A percentile compares a stretch with the other conserved stretches of the same genome.
Conservation (phyloP, 1,284 basidiomycete genomes). For the Sanguinoderma infundibulare region DNA sequence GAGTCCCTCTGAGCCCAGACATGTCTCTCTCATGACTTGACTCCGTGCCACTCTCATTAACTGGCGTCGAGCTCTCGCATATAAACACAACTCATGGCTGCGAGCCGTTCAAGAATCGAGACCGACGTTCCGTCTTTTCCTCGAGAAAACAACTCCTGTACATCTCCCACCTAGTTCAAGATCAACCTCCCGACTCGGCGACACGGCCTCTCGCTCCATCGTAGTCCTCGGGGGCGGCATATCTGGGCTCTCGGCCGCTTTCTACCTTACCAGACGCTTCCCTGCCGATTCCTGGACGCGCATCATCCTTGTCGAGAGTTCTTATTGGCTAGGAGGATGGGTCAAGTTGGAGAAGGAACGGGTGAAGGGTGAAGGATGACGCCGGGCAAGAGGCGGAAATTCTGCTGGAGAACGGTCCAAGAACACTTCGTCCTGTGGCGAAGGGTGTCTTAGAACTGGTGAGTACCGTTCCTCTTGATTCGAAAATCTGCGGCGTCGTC, state of each 20-base stretch:
- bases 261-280: conserved; percentile 73
- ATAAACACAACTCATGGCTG: too few species aligned
- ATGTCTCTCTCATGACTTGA: too few species aligned
- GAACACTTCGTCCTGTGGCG: conserved; percentile 80
- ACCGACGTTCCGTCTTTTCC: too few species aligned
- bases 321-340: conserved; percentile 82
- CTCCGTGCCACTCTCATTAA: too few species aligned
- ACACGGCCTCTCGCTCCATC: conserved; percentile 38
- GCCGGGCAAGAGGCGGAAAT: conserved; percentile 47
- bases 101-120: too few species aligned
- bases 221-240: conserved; percentile 84
- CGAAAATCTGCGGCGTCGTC: too few species aligned
- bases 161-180: not conserved
- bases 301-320: conserved; percentile 76
- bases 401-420: conserved; percentile 81
- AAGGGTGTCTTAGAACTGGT: conserved; percentile 81
- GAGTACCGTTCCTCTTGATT: too few species aligned
- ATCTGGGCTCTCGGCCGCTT: conserved; percentile 82
- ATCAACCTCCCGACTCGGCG: not conserved
- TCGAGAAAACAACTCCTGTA: too few species aligned
- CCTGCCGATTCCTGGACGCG: conserved; percentile 44
- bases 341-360: conserved; percentile 66
- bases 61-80: too few species aligned
- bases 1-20: too few species aligned
- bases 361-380: conserved; percentile 42